These are phyloP conservation scores for Solanum etuberosum DNA, from an alignment of 257 asterid genomes.

Conservation along the genomic window DNA sequence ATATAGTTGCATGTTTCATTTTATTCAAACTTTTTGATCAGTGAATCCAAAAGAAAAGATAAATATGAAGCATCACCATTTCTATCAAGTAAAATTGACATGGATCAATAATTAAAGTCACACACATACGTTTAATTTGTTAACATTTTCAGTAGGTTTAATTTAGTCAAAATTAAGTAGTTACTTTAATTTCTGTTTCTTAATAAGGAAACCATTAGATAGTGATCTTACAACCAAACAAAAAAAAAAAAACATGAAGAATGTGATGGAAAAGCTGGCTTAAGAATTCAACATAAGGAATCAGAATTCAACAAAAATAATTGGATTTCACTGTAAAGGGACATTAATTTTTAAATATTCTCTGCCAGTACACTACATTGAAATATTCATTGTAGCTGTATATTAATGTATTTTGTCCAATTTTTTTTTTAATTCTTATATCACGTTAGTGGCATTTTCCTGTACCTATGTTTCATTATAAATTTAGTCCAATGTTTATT, in stretches of 20 bases:
- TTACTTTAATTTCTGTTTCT: neutral
- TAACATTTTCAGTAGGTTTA: neutral
- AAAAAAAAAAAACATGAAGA: neutral
- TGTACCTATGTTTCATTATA: neutral
- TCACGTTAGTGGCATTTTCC: slow-evolving; percentile 21
- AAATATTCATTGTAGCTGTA: slow-evolving; percentile 37
- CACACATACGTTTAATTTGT: neutral
- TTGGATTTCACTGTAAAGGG: slow-evolving; percentile 14
- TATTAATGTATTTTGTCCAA: neutral
- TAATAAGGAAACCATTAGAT: neutral
- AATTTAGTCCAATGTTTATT: neutral
- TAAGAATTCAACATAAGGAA: slow-evolving; percentile 38
- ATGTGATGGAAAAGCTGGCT: slow-evolving; percentile 8
- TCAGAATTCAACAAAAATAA: slow-evolving; percentile 21
- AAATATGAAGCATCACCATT: neutral
- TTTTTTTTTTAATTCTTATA: neutral
- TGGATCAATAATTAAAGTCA: neutral
- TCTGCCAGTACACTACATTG: slow-evolving; percentile 27
- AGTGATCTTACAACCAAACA: neutral
- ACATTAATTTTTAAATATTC: slow-evolving; percentile 28
- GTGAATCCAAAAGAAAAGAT: neutral
- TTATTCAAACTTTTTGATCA: neutral
- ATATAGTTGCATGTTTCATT: neutral
- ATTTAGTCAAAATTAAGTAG: neutral
- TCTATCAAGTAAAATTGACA: neutral